Evolutionary conservation across 139 green algal species (phyloP), one percentile per base, ranked within the genome.

Genomic region (Chlorella sp.): DNA sequence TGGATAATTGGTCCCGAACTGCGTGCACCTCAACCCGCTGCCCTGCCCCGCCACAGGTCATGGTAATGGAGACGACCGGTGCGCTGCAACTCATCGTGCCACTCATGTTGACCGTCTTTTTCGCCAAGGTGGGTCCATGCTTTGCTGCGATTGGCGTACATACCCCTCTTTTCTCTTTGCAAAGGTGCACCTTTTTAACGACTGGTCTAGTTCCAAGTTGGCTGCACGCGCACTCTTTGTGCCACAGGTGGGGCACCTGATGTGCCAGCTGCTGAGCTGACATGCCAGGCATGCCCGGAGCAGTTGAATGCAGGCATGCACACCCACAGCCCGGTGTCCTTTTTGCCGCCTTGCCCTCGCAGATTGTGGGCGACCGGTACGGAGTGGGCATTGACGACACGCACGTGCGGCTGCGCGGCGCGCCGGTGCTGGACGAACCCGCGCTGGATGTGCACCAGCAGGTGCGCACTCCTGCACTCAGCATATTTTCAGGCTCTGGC

Each of bases 41-140:
- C n/a, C n/a, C n/a, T n/a, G n/a, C n/a, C n/a, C n/a, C n/a, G n/a
- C n/a, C n/a, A n/a, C 69, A 75, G 69, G 69, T 75, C 43, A 81
- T 96, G 81, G 92, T 96, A 76, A 95, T 96, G 92, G 94, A 97
- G 87, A 96, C 93, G 13, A 95, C 93, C 3, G 94, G 93, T 7
- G 90, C 91, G 13, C 75, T 90, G 70, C 85, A 92, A 76, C 79
- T 96, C 28, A 92, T 94, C 51, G 88, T 96, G 58, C 93, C 93
- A 1, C 87, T 96, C 81, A 94, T 96, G 81, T 43, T 93, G 19
- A 75, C 90, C 14, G 90, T 94, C 36, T 92, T 93, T 74, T 69
- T 92, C 14, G 89, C 92, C n/a, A 97, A 97, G 85, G 77, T 65
- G 22, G 36, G 51, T 36, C 36, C 36, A 30, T 76, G 24, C 1